Percentiles rank a stretch among this genome's conserved stretches.
Conservation (phyloP, 306 rosid species). For the Inga oerstediana region DNA sequence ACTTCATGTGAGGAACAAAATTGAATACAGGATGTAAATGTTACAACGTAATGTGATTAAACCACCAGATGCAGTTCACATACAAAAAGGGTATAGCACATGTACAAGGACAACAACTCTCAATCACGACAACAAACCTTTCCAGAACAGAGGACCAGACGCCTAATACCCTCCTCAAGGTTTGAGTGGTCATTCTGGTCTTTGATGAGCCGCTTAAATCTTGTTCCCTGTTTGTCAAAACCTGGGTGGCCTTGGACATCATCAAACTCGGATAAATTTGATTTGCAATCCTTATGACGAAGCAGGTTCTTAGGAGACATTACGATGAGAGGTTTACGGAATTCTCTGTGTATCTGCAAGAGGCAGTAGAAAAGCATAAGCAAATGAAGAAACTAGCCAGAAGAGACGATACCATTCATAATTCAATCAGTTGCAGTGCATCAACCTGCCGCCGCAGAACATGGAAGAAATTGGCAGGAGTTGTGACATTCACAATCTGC, state of each 20-base stretch:
- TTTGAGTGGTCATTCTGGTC: slow-evolving; percentile 81
- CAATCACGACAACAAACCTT: slow-evolving; percentile 58
- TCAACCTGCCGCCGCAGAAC: slow-evolving; percentile 92
- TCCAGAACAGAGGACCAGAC: slow-evolving; percentile 94
- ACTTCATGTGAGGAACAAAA: slow-evolving; percentile 8
- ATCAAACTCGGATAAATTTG: slow-evolving; percentile 93
- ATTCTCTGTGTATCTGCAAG: slow-evolving; percentile 80
- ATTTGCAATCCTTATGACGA: slow-evolving; percentile 88
- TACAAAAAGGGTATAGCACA: background rate
- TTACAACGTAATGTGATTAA: background rate
- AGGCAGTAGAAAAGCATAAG: slow-evolving; percentile 29
- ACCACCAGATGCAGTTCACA: background rate
- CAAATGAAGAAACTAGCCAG: slow-evolving; percentile 5
- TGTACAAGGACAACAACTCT: background rate
- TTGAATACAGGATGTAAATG: background rate
- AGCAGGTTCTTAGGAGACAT: slow-evolving; percentile 97
- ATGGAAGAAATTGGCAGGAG: slow-evolving; percentile 98
- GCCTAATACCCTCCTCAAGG: slow-evolving; percentile 84
- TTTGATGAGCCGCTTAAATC: slow-evolving; percentile 95
- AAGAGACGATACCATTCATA: slow-evolving; percentile 11
- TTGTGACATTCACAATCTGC: slow-evolving; percentile 96
- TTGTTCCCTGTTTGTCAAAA: slow-evolving; percentile 97
- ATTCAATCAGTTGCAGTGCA: slow-evolving; percentile 33
- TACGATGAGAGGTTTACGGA: slow-evolving; percentile 92
- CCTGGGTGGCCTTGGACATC: slow-evolving; percentile 99